Evolutionary conservation across 2,329 filamentous ascomycete genomes (phyloP).

Genomic region (Celoporthe dispersa): DNA sequence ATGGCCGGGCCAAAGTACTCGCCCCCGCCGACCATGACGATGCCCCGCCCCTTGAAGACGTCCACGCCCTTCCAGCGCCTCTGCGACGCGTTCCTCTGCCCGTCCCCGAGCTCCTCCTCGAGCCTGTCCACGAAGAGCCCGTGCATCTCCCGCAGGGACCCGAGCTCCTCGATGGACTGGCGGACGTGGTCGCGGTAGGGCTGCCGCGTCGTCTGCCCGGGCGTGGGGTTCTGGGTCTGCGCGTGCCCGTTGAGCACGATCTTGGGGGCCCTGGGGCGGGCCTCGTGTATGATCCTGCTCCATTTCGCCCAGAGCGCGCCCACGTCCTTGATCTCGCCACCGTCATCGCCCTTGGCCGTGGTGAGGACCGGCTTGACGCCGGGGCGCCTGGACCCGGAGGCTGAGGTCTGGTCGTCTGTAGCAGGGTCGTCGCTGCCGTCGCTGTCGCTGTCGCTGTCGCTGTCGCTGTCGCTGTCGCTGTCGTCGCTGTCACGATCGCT

Average conservation of each 20-base stretch:
- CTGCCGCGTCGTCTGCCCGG: slow-evolving; percentile 21
- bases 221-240: slow-evolving; percentile 21
- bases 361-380: slow-evolving; percentile 16
- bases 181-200: slow-evolving; percentile 25
- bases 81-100: slow-evolving; percentile 38
- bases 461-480: no score
- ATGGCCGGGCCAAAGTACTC: slow-evolving; percentile 54
- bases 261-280: slow-evolving; percentile 20
- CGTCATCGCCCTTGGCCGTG: slow-evolving; percentile 15
- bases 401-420: background rate
- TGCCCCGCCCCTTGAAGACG: slow-evolving; percentile 39
- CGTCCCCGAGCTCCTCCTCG: slow-evolving; percentile 38
- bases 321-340: slow-evolving; percentile 23
- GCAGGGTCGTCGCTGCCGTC: background rate
- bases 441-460: no score
- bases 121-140: slow-evolving; percentile 42
- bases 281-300: slow-evolving; percentile 25
- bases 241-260: slow-evolving; percentile 23
- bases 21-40: slow-evolving; percentile 55
- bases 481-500: slow-evolving; percentile 15
- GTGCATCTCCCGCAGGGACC: slow-evolving; percentile 35
- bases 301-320: slow-evolving; percentile 28
- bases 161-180: slow-evolving; percentile 20
- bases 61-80: slow-evolving; percentile 20
- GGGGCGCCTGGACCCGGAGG: slow-evolving; percentile 3